phyloP scores from a whole-genome alignment of 2,329 filamentous ascomycete genomes.

The Colletotrichum viniferum region DNA sequence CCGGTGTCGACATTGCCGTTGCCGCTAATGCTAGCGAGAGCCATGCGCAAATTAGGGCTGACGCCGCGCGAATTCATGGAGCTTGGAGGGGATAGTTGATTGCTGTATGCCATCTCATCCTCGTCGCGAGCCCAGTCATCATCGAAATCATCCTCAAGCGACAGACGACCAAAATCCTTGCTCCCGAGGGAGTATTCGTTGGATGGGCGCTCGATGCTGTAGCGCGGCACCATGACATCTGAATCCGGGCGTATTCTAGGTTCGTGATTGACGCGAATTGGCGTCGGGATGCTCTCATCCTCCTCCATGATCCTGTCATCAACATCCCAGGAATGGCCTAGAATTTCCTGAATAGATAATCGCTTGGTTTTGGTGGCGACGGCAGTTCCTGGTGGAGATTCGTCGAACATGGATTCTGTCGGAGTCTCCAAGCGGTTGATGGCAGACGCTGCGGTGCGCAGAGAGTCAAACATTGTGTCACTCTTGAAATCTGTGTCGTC shows the following conservation, averaged over 20 bases:
- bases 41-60: conserved; percentile 58
- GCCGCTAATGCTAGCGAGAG: conserved; percentile 57
- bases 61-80: conserved; percentile 58
- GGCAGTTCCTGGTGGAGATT: conserved; percentile 69
- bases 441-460: conserved; percentile 72
- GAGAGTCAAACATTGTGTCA: conserved; percentile 78
- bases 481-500: conserved; percentile 81
- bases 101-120: conserved; percentile 57
- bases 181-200: conserved; percentile 37
- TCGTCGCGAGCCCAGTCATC: conserved; percentile 66
- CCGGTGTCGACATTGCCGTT: conserved; percentile 41
- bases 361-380: conserved; percentile 58
- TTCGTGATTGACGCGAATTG: conserved; percentile 44
- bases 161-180: conserved; percentile 54
- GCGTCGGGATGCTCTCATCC: conserved; percentile 61
- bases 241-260: conserved; percentile 25
- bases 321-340: conserved; percentile 59
- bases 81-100: conserved; percentile 62
- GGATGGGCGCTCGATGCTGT: conserved; percentile 30
- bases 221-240: conserved; percentile 28
- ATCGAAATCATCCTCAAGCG: conserved; percentile 66
- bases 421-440: conserved; percentile 73
- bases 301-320: conserved; percentile 66
- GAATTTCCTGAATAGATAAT: conserved; percentile 63
- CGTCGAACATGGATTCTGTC: conserved; percentile 81